Conservation (phyloP, 1,284 basidiomycete genomes). For the Pseudozyma tsukubaensis region DNA sequence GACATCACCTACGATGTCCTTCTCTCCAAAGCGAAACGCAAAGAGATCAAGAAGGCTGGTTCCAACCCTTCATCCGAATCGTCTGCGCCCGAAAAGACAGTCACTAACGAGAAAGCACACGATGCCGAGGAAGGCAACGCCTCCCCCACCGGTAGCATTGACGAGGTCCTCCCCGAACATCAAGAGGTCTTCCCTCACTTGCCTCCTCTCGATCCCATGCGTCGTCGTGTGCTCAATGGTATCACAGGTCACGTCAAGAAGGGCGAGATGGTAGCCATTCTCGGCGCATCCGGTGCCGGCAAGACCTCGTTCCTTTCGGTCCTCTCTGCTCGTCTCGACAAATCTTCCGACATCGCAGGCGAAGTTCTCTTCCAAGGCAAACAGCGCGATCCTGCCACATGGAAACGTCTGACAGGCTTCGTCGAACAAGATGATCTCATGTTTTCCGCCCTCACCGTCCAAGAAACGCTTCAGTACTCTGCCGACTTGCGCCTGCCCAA, state of each 20-base stretch:
- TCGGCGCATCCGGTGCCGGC: slow-evolving; percentile 57
- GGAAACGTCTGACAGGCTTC: slow-evolving; percentile 56
- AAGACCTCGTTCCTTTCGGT: slow-evolving; percentile 59
- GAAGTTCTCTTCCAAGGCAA: slow-evolving; percentile 42
- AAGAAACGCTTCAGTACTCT: slow-evolving; percentile 54
- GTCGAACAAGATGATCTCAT: slow-evolving; percentile 61
- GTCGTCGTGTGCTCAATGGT: slow-evolving; percentile 44
- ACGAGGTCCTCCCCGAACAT: slow-evolving; percentile 25
- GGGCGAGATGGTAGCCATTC: slow-evolving; percentile 54
- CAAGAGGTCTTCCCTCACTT: slow-evolving; percentile 38
- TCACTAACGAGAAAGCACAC: slow-evolving; percentile 2
- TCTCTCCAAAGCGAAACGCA: slow-evolving; percentile 47
- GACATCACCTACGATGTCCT: slow-evolving; percentile 58
- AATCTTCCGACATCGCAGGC: slow-evolving; percentile 46
- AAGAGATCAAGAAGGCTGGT: slow-evolving; percentile 32
- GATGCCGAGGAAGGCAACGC: slow-evolving; percentile 24
- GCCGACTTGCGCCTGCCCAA: slow-evolving; percentile 50
- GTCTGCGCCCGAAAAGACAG: slow-evolving; percentile 5
- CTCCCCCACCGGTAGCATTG: slow-evolving; percentile 5
- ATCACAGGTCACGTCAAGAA: slow-evolving; percentile 48
- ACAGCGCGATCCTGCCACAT: slow-evolving; percentile 49
- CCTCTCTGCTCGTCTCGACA: slow-evolving; percentile 50
- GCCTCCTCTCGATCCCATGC: slow-evolving; percentile 37
- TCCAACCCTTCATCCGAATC: neutral
- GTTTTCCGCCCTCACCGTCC: slow-evolving; percentile 51